Base-by-base conservation (phyloP, 768 basidiomycete species). In the Termitomyces heimii region DNA sequence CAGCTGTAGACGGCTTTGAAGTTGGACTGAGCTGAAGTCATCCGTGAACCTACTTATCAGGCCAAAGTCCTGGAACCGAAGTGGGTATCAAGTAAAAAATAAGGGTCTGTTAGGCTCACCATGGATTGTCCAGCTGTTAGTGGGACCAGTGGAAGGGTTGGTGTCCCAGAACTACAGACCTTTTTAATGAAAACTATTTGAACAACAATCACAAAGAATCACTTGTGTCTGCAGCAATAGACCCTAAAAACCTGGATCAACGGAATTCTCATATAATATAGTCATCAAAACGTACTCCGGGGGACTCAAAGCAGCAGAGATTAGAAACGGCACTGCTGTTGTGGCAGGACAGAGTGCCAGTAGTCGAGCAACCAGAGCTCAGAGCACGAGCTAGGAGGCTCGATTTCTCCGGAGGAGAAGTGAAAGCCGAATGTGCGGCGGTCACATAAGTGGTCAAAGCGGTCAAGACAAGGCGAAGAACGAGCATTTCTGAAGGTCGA, bases 121-220 rank as follows among this genome's bases (percentile, higher is more conserved):
- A 54, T 88, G 88, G 57, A 89, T 84, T 1, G 86, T 90, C 87
- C 88, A 90, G 63, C 82, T 84, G 63, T 86, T 62, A 10, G 66
- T 67, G 5, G 88, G 88, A 12, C 88, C 87, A 20, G 81, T 83
- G 3, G 78, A 67, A 0, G 85, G 82, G 47, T 82, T 63, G 2
- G 82, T 85, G 60, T 89, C 86, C 87, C 88, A 90, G 70, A 89
- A 87, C 83, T 87, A 67, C 22, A 40, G 18, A 26, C 31, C 3
- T n/a, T 29, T 48, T 43, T 3, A 46, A 49, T 32, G 37, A 10
- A 13, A n/a, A 7, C 13, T 37, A 22, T 32, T 24, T 0, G 10
- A 34, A 39, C 22, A 16, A 13, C 16, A 35, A 45, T 1, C 3
- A n/a, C 6, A 8, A 28, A 35, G 10, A 24, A 59, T n/a, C 57